phyloP scores from a whole-genome alignment of 805 yeast species.

The Ogataea pini region DNA sequence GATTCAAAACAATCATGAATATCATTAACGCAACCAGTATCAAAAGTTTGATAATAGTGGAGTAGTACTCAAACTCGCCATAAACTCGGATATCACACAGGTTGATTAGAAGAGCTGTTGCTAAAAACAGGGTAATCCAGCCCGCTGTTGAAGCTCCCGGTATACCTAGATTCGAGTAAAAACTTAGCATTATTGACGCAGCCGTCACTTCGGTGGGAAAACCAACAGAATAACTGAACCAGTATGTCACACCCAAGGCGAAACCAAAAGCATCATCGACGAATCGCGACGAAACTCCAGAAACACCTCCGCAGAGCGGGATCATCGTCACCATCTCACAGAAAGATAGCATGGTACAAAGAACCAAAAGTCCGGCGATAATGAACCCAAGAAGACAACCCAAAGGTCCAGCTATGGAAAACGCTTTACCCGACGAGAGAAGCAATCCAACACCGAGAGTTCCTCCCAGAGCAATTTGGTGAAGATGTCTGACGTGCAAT shows the following conservation, averaged over 20 bases:
- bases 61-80: constrained; percentile 71
- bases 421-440: constrained; percentile 69
- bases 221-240: constrained; percentile 70
- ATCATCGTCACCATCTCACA: constrained; percentile 82
- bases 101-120: constrained; percentile 49
- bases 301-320: constrained; percentile 77
- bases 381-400: constrained; percentile 71
- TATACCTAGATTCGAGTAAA: constrained; percentile 56
- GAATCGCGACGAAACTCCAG: constrained; percentile 72
- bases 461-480: constrained; percentile 78
- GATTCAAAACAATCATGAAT: constrained; percentile 63
- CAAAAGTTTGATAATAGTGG: constrained; percentile 58
- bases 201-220: constrained; percentile 82
- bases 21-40: constrained; percentile 56
- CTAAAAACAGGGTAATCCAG: constrained; percentile 62
- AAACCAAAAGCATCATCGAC: constrained; percentile 80
- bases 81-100: constrained; percentile 68
- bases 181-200: constrained; percentile 72
- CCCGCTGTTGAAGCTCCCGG: constrained; percentile 60
- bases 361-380: constrained; percentile 63
- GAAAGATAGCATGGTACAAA: constrained; percentile 69
- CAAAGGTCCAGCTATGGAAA: constrained; percentile 73
- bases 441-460: constrained; percentile 77
- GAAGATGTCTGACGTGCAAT: constrained; percentile 65
- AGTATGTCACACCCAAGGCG: constrained; percentile 72